Base-by-base conservation (phyloP, 768 basidiomycete species). In the Termitomyces bulborhizus region DNA sequence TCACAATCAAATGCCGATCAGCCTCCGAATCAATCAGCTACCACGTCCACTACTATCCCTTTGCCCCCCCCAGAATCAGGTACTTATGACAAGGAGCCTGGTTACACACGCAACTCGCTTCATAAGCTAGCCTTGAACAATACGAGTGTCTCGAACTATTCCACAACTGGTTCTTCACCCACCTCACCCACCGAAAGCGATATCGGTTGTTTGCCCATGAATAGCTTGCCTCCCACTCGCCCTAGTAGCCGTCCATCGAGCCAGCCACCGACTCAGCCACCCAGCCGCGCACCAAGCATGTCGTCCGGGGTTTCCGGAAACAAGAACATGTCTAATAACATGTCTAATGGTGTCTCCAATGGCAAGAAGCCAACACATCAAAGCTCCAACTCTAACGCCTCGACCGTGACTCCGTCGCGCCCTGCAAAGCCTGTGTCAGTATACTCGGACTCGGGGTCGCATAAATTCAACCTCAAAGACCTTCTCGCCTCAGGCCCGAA, bases 391-490 rank as follows among this genome's bases (percentile, higher is more conserved):
- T 15, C 62, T 2, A 37, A 37, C 36, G 4, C 36, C 15, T 37
- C 36, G 39, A 57, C 63, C 7, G 50, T 58, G 3, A 56, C 59
- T 2, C 62, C 61, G 27, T 51, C 51, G 21, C 61, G 57, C n/a
- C 54, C 60, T 50, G 50, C 66, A 56, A 79, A 73, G 60, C 64
- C 76, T 52, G 55, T 73, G 54, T 69, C 80, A 65, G 55, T 85
- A 60, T 69, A 78, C 68, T 73, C 80, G 15, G 82, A 85, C 53
- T 81, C 83, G 42, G 75, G 73, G 37, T 75, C 75, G 45, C 86
- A 88, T 66, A 89, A 84, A 70, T 94, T 94, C 72, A 88, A 78
- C 41, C 80, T 97, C 63, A 94, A 89, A 54, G 79, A 94, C 66
- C 79, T 97, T 27, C 79, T 95, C 56, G 76, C 76, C 24, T 75